Base-by-base conservation (phyloP, 129 eudicot genomes). In the Saposhnikovia divaricata region DNA sequence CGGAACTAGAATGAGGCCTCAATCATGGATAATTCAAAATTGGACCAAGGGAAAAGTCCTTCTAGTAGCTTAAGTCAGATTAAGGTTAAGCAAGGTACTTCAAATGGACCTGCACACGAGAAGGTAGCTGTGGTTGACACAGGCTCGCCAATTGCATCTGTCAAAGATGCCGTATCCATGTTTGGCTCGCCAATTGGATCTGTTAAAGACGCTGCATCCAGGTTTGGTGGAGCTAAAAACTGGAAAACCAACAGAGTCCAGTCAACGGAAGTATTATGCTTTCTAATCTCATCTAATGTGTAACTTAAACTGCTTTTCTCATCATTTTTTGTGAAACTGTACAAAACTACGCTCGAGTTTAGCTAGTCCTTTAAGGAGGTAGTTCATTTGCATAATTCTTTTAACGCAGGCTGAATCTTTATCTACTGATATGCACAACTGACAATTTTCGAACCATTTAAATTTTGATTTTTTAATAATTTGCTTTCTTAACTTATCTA, bases 111-210 rank as follows among this genome's bases (percentile, higher is more conserved):
- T 74, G 14, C 55, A 11, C 27, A 9, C 45, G 51, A 23, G 55
- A 46, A 73, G 55, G 51, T 42, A 25, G 11, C 65, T 48, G 79
- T 4, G 5, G 6, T 90, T 10, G 93, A 90, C 31, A 90, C 87
- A 46, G 75, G 88, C n/a, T 88, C 93, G 53, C 93, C 93, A 0
- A 81, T 89, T 73, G 89, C 88, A 84, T 89, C 89, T 85, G 91
- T 89, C 43, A 89, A 84, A 87, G 89, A 82, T 42, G 93, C 89
- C 59, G 93, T 89, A 68, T 87, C 93, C 79, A 89, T 74, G 88
- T 89, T 87, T 46, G 91, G 91, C n/a, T 88, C 93, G 65, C 93
- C 93, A 0, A 79, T 89, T 72, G 89, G 82, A 84, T 89, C 89
- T 84, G 91, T 89, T 50, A 87, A 84, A 87, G 88, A 82, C 34